phyloP scores from a whole-genome alignment of 805 yeast species.

The Pichia deserticola region DNA sequence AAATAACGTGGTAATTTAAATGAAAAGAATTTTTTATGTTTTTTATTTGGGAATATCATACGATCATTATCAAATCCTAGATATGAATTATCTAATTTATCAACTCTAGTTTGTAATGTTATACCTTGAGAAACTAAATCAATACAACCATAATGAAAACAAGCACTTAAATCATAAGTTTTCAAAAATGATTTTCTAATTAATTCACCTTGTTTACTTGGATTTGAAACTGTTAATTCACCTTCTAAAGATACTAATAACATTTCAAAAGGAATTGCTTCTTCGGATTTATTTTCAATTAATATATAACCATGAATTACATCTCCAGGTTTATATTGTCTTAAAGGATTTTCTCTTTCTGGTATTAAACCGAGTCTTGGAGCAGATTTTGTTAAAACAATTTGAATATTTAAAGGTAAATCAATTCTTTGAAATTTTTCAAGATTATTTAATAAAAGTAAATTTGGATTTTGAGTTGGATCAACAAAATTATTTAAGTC shows the following conservation, averaged over 20 bases:
- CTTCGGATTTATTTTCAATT: constrained; percentile 34
- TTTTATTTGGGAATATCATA: constrained; percentile 37
- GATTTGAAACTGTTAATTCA: constrained; percentile 21
- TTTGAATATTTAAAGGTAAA: constrained; percentile 20
- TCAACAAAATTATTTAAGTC: constrained; percentile 12
- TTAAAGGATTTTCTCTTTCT: constrained; percentile 30
- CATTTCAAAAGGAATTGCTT: constrained; percentile 52
- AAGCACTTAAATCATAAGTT: constrained; percentile 46
- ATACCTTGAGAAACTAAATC: constrained; percentile 10
- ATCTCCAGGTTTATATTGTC: constrained; percentile 65
- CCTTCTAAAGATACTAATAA: constrained; percentile 55
- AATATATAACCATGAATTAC: constrained; percentile 48
- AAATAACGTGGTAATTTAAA: constrained; percentile 48
- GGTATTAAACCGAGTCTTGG: constrained; percentile 24
- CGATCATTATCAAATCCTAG: constrained; percentile 40
- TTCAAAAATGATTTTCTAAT: constrained; percentile 32
- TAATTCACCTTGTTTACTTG: constrained; percentile 1
- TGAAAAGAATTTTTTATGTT: constrained; percentile 49
- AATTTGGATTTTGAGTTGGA: constrained; percentile 18
- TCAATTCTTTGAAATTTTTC: constrained; percentile 17
- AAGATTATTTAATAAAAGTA: constrained; percentile 23
- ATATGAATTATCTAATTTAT: constrained; percentile 19
- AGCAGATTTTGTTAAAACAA: constrained; percentile 34
- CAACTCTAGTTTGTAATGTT: constrained; percentile 3
- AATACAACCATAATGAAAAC: constrained; percentile 36